Conservation (phyloP, 495 filamentous ascomycete genomes). For the Parmelia sp. region DNA sequence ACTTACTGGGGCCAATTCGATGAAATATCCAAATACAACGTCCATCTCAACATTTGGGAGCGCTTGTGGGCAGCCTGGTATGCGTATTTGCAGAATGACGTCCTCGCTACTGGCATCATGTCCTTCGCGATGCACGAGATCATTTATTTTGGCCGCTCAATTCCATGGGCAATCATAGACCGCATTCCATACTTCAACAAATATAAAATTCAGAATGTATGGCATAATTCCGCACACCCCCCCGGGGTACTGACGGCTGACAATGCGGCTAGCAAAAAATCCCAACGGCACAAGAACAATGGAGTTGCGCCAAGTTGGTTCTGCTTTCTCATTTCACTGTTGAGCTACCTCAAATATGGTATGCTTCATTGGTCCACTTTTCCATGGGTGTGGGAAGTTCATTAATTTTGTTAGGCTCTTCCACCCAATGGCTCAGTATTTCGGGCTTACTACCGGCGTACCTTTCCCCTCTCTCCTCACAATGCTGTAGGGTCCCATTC, state of each 20-base stretch:
- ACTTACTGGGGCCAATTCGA: conserved; percentile 79
- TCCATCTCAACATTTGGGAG: conserved; percentile 78
- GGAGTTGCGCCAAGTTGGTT: conserved; percentile 86
- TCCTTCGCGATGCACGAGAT: conserved; percentile 92
- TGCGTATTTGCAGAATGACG: conserved; percentile 97
- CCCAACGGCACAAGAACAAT: conserved; percentile 84
- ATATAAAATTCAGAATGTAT: conserved; percentile 87
- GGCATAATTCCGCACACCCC: background rate
- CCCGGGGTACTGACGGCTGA: background rate
- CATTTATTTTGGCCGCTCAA: conserved; percentile 86
- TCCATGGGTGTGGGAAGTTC: background rate
- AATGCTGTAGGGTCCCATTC: conserved; percentile 49
- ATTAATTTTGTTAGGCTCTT: conserved; percentile 57
- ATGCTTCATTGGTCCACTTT: conserved; percentile 17
- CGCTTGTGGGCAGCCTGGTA: conserved; percentile 93
- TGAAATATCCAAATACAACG: conserved; percentile 79
- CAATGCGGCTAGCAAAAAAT: conserved; percentile 64
- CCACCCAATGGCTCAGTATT: conserved; percentile 93
- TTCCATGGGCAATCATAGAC: conserved; percentile 94
- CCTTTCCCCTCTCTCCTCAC: conserved; percentile 80
- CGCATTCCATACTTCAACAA: conserved; percentile 75
- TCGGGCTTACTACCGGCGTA: conserved; percentile 79
- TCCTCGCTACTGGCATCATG: conserved; percentile 92
- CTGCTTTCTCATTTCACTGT: conserved; percentile 93
- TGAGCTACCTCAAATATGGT: conserved; percentile 96